Base-by-base conservation (phyloP, 1,284 basidiomycete genomes). In the Sanghuangporus baumii region DNA sequence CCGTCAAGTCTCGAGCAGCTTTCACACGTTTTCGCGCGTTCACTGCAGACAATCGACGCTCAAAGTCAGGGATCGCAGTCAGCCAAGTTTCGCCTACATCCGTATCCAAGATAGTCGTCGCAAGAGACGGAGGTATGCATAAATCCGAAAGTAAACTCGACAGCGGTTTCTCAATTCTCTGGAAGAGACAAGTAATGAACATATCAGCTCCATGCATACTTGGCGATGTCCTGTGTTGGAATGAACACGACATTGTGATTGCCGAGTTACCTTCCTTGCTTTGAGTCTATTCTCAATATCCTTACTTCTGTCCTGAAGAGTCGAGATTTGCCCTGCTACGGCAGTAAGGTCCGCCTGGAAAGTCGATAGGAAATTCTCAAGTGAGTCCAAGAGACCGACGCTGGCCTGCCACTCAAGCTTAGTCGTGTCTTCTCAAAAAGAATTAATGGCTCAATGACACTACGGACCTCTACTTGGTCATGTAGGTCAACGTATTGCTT, bases 261-360 rank as follows among this genome's bases (percentile, higher is more conserved):
- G 16, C 14, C 18, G 36, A 75, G 85, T 63, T 69, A 96, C 94
- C 74, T 88, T 83, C 61, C 95, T 82, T 55, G 88, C 91, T 73
- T 89, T 91, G 59, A 98, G 80, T 64, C 90, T 84, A 64, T 84
- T 85, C 67, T 98, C 96, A 55, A 99, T 96, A 55, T 90, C 88
- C 67, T 92, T 90, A 71, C 93, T 96, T 43, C 93, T 84, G 65
- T 86, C 83, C 72, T 99, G 96, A 26, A 99, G 81, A 67, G 96
- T 91, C 0, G 93, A 89, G 71, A 99, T 97, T 72, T 99, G 96
- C 0, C 93, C 91, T 2, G 96, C 98, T 4, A 98, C 95, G 1
- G 89, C 87, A 3, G 91, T 91, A 5, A 99, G 81, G 74, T 99
- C 96, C 67, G 84, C 89, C 74, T 98, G 95, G 70, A 99, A 99